These are phyloP conservation scores for Ceratobasidium sp. DNA, from an alignment of 1,284 basidiomycete genomes.

Conservation along the genomic window DNA sequence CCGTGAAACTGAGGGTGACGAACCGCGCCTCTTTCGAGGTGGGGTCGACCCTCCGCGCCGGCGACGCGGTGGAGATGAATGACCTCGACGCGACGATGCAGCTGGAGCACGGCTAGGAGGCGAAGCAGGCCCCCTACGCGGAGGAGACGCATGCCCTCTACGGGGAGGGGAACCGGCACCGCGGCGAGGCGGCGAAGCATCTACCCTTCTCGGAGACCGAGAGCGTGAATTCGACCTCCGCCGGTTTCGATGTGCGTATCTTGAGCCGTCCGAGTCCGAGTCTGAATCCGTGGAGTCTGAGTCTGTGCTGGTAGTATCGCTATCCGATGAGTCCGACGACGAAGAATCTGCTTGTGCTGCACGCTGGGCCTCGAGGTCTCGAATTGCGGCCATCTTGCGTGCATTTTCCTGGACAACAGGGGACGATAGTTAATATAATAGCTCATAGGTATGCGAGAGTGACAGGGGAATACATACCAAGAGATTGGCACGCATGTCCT, in stretches of 20 bases:
- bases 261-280: slow-evolving; percentile 53
- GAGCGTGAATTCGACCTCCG: slow-evolving; percentile 46
- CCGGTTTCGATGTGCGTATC: slow-evolving; percentile 46
- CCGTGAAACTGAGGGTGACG: slow-evolving; percentile 8
- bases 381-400: slow-evolving; percentile 84
- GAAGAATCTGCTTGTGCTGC: slow-evolving; percentile 81
- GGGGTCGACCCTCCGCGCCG: slow-evolving; percentile 38
- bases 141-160: slow-evolving; percentile 37
- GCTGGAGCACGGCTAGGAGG: background rate
- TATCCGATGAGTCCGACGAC: slow-evolving; percentile 62
- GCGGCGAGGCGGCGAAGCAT: slow-evolving; percentile 42
- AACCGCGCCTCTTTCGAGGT: slow-evolving; percentile 21
- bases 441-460: background rate
- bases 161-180: slow-evolving; percentile 47
- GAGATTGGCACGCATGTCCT: slow-evolving; percentile 95
- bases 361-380: slow-evolving; percentile 93
- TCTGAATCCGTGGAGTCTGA: slow-evolving; percentile 59
- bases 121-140: slow-evolving; percentile 3
- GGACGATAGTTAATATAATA: slow-evolving; percentile 21
- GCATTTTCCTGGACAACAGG: slow-evolving; percentile 1
- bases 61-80: slow-evolving; percentile 45
- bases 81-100: slow-evolving; percentile 45
- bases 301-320: slow-evolving; percentile 44
- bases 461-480: slow-evolving; percentile 65
- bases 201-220: slow-evolving; percentile 40